These are phyloP conservation scores for Solanum lycopersicoides DNA, from an alignment of 257 asterid genomes.

Conservation along the genomic window DNA sequence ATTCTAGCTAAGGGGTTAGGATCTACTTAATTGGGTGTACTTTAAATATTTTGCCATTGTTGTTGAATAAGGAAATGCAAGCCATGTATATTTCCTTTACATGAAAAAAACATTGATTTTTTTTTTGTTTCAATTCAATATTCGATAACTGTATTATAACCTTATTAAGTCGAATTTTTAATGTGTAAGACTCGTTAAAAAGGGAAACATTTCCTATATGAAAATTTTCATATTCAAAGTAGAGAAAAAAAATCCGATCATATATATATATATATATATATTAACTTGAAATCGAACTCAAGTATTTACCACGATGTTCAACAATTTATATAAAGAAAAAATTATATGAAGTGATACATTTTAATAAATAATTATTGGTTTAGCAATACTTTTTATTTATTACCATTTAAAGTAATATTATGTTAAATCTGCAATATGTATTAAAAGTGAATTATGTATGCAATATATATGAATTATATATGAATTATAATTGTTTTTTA, in stretches of 20 bases:
- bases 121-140: neutral
- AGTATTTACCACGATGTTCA: neutral
- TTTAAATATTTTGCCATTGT: neutral
- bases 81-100: neutral
- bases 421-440: too few relatives aligned
- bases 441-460: too few relatives aligned
- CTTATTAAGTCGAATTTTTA: neutral
- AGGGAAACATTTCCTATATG: neutral
- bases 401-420: too few relatives aligned
- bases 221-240: neutral
- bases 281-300: neutral
- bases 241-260: too few relatives aligned
- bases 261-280: too few relatives aligned
- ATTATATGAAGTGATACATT: too few relatives aligned
- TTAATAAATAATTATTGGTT: too few relatives aligned
- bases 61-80: neutral
- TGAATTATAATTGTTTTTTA: too few relatives aligned
- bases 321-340: too few relatives aligned
- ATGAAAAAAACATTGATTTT: neutral
- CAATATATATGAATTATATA: too few relatives aligned
- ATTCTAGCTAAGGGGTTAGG: neutral
- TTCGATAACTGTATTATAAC: neutral
- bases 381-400: too few relatives aligned
- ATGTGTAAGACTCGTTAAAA: neutral
- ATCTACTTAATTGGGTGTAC: neutral